Percentiles rank a stretch among this genome's conserved stretches.
phyloP scores from a whole-genome alignment of 1,284 basidiomycete genomes.

The Boletus subluridellus region DNA sequence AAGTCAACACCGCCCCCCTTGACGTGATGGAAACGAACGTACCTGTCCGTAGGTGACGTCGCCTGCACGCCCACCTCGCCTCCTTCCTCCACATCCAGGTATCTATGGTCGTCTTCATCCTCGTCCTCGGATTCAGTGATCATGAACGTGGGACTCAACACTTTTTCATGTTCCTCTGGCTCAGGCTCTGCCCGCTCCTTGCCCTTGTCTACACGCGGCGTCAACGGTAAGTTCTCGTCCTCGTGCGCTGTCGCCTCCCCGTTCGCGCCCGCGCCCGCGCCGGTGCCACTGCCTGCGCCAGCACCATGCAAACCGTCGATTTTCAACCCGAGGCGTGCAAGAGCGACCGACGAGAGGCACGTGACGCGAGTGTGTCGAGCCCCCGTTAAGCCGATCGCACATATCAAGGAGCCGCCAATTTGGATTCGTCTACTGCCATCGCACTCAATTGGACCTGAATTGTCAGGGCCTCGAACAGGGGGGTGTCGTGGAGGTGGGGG shows the following conservation, averaged over 20 bases:
- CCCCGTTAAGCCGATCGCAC: conserved; percentile 65
- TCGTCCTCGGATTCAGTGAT: conserved; percentile 65
- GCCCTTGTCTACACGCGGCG: conserved; percentile 70
- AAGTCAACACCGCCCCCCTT: background rate
- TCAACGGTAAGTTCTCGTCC: conserved; percentile 44
- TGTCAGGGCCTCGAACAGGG: conserved; percentile 48
- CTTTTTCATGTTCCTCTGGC: conserved; percentile 61
- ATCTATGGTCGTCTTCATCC: conserved; percentile 41
- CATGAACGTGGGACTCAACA: conserved; percentile 67
- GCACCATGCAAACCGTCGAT: conserved; percentile 17
- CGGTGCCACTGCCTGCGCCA: background rate
- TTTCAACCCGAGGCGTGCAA: conserved; percentile 48
- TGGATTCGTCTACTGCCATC: conserved; percentile 51
- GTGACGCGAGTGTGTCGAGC: conserved; percentile 45
- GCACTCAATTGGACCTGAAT: conserved; percentile 47
- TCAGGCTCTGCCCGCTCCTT: conserved; percentile 67
- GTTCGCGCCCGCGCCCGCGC: background rate
- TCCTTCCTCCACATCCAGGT: conserved; percentile 33
- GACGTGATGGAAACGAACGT: conserved; percentile 25
- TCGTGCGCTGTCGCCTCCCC: conserved; percentile 4
- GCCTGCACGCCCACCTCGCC: conserved; percentile 30
- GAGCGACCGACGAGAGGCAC: conserved; percentile 32
- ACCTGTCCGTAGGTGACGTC: conserved; percentile 60
- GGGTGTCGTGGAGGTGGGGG: conserved; percentile 57
- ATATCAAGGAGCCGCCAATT: conserved; percentile 61